Conservation (phyloP, 371 early-diverging fungal species). For the Mortierella sp. region DNA sequence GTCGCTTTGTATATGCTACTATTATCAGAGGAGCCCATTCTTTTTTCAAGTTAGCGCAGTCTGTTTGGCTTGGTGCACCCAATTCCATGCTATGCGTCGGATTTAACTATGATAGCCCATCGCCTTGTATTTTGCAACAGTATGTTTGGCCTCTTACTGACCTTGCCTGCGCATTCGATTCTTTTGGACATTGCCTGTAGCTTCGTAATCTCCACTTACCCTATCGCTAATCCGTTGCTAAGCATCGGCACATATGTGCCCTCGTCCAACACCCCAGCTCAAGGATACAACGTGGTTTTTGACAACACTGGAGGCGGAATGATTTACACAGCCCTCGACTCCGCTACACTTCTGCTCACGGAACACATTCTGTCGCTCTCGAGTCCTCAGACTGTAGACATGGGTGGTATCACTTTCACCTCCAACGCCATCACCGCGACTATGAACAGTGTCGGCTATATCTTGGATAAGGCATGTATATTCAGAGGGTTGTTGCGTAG, state of each 20-base stretch:
- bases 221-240: slow-evolving; percentile 15
- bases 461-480: slow-evolving; percentile 34
- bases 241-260: slow-evolving; percentile 32
- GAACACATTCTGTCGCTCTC: slow-evolving; percentile 22
- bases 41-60: no score
- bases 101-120: no score
- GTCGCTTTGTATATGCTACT: background rate
- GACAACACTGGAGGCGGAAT: slow-evolving; percentile 13
- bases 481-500: background rate
- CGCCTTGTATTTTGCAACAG: no score
- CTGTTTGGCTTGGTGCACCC: no score
- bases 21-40: no score
- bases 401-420: slow-evolving; percentile 28
- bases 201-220: slow-evolving; percentile 16
- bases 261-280: slow-evolving; percentile 27
- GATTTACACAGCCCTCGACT: slow-evolving; percentile 1
- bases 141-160: background rate
- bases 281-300: slow-evolving; percentile 39
- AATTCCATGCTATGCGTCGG: background rate
- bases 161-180: background rate
- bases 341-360: background rate
- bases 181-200: slow-evolving; percentile 1
- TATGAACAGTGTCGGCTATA: slow-evolving; percentile 29
- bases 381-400: slow-evolving; percentile 27
- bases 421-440: slow-evolving; percentile 28